Percentiles rank a stretch among this genome's conserved stretches.
phyloP scores from a whole-genome alignment of 202 grass and related monocot species.

The Hordeum pubiflorum region DNA sequence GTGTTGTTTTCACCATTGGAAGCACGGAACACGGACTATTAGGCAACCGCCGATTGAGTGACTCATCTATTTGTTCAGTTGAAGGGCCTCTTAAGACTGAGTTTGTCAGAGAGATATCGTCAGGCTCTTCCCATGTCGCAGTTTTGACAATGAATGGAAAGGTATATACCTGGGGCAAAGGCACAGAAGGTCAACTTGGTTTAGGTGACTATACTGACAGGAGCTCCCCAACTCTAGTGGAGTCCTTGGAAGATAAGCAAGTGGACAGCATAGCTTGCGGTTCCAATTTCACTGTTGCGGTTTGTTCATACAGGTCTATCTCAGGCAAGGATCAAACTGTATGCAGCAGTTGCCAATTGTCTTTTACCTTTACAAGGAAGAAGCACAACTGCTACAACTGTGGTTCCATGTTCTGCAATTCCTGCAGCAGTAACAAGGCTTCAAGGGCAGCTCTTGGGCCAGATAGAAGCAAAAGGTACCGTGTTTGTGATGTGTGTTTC shows the following conservation, averaged over 20 bases:
- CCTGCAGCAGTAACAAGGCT: slow-evolving; percentile 75
- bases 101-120: slow-evolving; percentile 81
- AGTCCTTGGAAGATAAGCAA: slow-evolving; percentile 64
- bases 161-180: slow-evolving; percentile 89
- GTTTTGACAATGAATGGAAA: slow-evolving; percentile 74
- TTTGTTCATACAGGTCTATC: slow-evolving; percentile 68
- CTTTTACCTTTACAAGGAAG: slow-evolving; percentile 79
- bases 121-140: slow-evolving; percentile 62
- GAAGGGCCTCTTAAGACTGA: slow-evolving; percentile 85
- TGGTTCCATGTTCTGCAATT: slow-evolving; percentile 83
- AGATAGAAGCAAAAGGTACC: slow-evolving; percentile 59
- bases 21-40: slow-evolving; percentile 55
- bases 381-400: slow-evolving; percentile 95
- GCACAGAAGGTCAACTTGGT: slow-evolving; percentile 80
- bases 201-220: slow-evolving; percentile 72
- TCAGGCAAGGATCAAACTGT: slow-evolving; percentile 79
- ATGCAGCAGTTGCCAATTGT: slow-evolving; percentile 58
- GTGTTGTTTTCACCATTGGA: slow-evolving; percentile 85
- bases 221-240: slow-evolving; percentile 59
- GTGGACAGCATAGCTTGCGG: slow-evolving; percentile 72
- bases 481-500: slow-evolving; percentile 79
- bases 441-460: slow-evolving; percentile 57
- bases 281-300: slow-evolving; percentile 60
- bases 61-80: slow-evolving; percentile 52
- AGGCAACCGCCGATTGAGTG: slow-evolving; percentile 38